These are phyloP conservation scores for Boehmeria nivea DNA, from an alignment of 306 rosid species.

Conservation along the genomic window DNA sequence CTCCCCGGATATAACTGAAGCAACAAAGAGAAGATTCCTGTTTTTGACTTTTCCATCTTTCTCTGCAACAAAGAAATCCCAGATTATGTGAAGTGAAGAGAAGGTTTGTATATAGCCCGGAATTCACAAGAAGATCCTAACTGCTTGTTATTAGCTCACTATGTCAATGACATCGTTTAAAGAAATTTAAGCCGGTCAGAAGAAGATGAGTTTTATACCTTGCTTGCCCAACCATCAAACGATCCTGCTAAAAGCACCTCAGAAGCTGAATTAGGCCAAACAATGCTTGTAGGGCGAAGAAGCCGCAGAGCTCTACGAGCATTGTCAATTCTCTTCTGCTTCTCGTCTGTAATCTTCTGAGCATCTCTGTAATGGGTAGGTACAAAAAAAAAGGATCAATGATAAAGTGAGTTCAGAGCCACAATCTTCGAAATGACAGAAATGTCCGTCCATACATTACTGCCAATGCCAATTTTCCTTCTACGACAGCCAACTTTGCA, in stretches of 20 bases:
- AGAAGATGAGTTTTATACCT: conserved; percentile 32
- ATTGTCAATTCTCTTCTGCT: conserved; percentile 54
- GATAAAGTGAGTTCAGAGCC: neutral
- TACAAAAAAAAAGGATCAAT: conserved; percentile 4
- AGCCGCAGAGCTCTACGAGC: conserved; percentile 44
- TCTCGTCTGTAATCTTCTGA: conserved; percentile 55
- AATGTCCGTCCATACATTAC: conserved; percentile 47
- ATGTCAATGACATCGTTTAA: conserved; percentile 1
- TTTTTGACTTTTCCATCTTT: conserved; percentile 62
- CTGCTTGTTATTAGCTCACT: neutral
- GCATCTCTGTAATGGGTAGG: conserved; percentile 45
- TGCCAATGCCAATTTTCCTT: conserved; percentile 81
- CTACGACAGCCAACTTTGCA: conserved; percentile 73
- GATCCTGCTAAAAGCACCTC: conserved; percentile 81
- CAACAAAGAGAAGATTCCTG: conserved; percentile 60
- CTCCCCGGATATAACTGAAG: conserved; percentile 83
- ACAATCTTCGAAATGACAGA: conserved; percentile 12
- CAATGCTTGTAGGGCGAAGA: conserved; percentile 49
- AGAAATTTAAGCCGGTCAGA: too few species aligned
- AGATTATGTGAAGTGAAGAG: conserved; percentile 2
- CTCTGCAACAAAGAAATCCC: conserved; percentile 41
- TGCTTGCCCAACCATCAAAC: conserved; percentile 83
- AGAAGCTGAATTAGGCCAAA: conserved; percentile 75
- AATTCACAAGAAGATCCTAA: neutral
- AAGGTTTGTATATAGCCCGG: too few species aligned